A percentile compares a stretch with the other conserved stretches of the same genome.
Evolutionary conservation across 2,329 filamentous ascomycete genomes (phyloP).

Genomic region (Juglanconis oblonga): DNA sequence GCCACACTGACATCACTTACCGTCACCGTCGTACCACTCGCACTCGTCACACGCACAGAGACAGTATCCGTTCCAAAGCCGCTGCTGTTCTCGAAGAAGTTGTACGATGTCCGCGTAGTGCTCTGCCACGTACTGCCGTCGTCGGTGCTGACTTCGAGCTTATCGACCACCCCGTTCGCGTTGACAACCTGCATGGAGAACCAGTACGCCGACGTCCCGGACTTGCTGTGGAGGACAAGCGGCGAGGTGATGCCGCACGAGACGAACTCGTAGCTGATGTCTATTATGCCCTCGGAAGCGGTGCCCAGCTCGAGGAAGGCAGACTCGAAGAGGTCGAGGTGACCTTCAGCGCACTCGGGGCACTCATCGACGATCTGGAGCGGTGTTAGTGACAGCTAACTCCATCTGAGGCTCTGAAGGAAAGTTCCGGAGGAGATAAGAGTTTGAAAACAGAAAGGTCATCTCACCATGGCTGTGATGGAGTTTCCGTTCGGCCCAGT

Average conservation of each 20-base stretch:
- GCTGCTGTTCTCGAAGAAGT: constrained; percentile 59
- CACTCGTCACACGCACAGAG: constrained; percentile 53
- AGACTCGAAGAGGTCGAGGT: constrained; percentile 44
- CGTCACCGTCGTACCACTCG: constrained; percentile 46
- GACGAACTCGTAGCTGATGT: constrained; percentile 34
- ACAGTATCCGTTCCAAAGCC: constrained; percentile 56
- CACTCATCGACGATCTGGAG: constrained; percentile 43
- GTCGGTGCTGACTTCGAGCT: constrained; percentile 60
- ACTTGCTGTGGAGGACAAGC: constrained; percentile 42
- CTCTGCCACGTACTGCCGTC: constrained; percentile 55
- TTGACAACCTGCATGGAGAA: constrained; percentile 63
- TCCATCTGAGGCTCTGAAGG: background rate
- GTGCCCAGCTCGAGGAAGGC: constrained; percentile 37
- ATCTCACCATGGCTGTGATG: constrained; percentile 61
- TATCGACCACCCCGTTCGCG: constrained; percentile 52
- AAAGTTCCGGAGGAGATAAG: background rate
- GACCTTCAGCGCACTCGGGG: constrained; percentile 36
- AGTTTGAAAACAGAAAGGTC: background rate
- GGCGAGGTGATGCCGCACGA: constrained; percentile 40
- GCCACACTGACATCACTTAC: constrained; percentile 49
- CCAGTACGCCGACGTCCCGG: constrained; percentile 41
- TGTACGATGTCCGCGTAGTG: constrained; percentile 53
- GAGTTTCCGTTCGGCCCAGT: constrained; percentile 53
- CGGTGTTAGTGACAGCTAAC: background rate
- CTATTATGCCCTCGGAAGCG: constrained; percentile 32